These are phyloP conservation scores for Hyaloscypha bicolor DNA, from an alignment of 495 filamentous ascomycete genomes.

Conservation along the genomic window DNA sequence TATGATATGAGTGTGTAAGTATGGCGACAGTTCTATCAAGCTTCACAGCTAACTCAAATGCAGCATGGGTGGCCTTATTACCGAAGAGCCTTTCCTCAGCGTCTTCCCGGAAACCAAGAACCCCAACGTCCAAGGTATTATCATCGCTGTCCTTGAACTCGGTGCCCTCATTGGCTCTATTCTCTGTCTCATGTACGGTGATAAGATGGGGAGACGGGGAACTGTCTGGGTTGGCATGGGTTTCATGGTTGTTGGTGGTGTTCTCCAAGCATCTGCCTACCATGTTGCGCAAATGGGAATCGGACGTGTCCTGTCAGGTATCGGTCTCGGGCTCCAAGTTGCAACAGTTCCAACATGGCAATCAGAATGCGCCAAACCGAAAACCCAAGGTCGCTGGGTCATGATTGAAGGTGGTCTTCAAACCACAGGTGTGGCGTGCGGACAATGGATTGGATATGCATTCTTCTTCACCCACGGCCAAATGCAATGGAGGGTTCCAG, in stretches of 20 bases:
- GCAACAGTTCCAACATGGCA: neutral
- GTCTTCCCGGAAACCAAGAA: constrained; percentile 38
- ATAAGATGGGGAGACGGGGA: constrained; percentile 38
- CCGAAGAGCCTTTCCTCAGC: constrained; percentile 7
- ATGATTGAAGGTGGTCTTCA: constrained; percentile 1
- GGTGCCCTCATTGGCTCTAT: constrained; percentile 39
- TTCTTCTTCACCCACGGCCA: constrained; percentile 56
- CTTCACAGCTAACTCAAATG: neutral
- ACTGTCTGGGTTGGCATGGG: constrained; percentile 37
- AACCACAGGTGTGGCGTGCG: constrained; percentile 55
- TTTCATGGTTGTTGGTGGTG: constrained; percentile 37
- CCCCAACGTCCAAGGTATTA: constrained; percentile 38
- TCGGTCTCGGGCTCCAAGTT: constrained; percentile 21
- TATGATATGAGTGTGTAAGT: constrained; percentile 5
- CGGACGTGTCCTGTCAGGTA: constrained; percentile 35
- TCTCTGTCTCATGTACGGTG: constrained; percentile 33
- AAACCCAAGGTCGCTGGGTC: neutral
- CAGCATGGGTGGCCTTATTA: constrained; percentile 9
- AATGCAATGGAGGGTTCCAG: constrained; percentile 31
- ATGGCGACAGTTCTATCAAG: neutral
- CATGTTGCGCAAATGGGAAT: constrained; percentile 37
- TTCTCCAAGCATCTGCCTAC: constrained; percentile 39
- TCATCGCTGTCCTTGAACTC: constrained; percentile 52
- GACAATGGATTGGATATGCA: constrained; percentile 64
- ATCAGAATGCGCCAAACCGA: neutral